phyloP scores from a whole-genome alignment of 2,329 filamentous ascomycete genomes.

The Cercospora citrullina region DNA sequence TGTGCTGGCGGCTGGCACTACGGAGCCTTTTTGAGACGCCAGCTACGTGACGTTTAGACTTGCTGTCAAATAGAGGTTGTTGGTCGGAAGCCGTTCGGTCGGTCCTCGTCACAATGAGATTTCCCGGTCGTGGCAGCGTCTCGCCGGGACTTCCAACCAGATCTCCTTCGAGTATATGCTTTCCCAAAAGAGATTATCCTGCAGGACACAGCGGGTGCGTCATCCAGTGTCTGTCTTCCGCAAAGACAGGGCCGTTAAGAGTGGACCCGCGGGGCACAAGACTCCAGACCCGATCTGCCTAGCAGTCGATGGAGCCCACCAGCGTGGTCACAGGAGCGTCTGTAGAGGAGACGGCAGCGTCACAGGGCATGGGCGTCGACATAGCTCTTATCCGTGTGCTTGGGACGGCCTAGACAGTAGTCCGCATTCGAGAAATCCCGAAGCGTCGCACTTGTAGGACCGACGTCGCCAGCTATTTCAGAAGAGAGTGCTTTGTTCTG shows the following conservation, averaged over 20 bases:
- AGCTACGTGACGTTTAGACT: not conserved
- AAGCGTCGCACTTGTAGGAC: not conserved
- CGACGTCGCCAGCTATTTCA: slow-evolving; percentile 7
- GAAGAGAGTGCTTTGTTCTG: not conserved
- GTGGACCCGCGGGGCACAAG: not conserved
- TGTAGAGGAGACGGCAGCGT: not conserved
- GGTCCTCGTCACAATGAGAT: not conserved
- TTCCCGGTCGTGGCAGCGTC: not conserved
- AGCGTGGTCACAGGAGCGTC: not conserved
- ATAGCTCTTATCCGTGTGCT: not conserved
- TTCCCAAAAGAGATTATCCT: not conserved
- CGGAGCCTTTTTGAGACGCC: not conserved
- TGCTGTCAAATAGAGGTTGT: not conserved
- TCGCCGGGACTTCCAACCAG: not conserved
- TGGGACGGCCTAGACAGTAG: not conserved
- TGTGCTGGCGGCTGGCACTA: not conserved
- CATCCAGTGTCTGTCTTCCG: not conserved
- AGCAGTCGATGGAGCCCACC: not conserved
- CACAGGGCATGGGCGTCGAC: not conserved
- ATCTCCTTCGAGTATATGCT: not conserved
- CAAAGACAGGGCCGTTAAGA: not conserved
- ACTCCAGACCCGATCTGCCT: not conserved
- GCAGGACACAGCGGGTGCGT: not conserved
- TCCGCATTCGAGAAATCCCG: not conserved
- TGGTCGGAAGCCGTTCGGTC: not conserved